Evolutionary conservation across 768 basidiomycete species (phyloP).

Genomic region (Mycena albidolilacea): DNA sequence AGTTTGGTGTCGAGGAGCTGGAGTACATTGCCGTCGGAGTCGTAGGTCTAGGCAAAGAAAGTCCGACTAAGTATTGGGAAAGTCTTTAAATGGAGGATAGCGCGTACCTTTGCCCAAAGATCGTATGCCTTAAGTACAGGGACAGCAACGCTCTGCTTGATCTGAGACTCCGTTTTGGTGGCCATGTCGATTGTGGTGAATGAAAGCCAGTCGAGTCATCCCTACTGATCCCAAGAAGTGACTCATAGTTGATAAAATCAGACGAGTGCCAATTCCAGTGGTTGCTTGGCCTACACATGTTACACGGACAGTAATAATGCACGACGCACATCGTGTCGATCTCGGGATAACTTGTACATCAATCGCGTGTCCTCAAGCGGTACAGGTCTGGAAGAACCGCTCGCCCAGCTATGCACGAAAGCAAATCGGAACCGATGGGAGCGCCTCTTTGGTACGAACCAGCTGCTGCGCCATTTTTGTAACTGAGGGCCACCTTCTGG

Average conservation of each 20-base stretch:
- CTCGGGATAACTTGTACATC: no score
- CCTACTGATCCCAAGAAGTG: neutral
- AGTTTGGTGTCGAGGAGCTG: slow-evolving; percentile 9
- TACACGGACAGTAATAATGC: no score
- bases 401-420: no score
- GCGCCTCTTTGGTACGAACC: no score
- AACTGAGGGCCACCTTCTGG: no score
- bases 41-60: neutral
- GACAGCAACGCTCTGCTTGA: neutral
- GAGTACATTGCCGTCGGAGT: neutral
- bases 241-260: neutral
- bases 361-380: no score
- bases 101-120: slow-evolving; percentile 27
- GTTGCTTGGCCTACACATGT: no score
- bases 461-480: no score
- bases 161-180: neutral
- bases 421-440: no score
- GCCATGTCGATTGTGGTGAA: neutral
- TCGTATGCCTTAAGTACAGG: slow-evolving; percentile 24
- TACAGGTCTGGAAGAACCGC: no score
- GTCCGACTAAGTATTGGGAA: neutral
- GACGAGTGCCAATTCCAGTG: no score
- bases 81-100: neutral
- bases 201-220: neutral
- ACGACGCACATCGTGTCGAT: no score